Base-by-base conservation (phyloP, 805 yeast species). In the Cyberlindnera mycetangii region DNA sequence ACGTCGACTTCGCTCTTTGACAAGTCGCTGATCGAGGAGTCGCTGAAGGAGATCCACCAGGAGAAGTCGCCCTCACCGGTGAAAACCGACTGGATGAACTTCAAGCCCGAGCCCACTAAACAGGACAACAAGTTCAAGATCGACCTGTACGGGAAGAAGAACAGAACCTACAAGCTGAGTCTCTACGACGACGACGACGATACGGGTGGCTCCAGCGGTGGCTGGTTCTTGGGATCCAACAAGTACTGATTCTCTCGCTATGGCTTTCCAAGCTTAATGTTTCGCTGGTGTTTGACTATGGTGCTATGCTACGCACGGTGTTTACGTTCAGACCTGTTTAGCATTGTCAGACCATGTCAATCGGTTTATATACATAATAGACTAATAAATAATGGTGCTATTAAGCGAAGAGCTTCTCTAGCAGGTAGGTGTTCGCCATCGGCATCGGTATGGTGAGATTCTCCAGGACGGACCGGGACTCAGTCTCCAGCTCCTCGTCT, bases 141-240 rank as follows among this genome's bases (percentile, higher is more conserved):
- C 40, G 60, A 59, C 20, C 41, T 59, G 17, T 59, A 58, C 38
- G 61, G 56, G 6, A 53, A 54, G 39, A 56, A 54, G 45, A 58
- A 59, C 35, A 53, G 52, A 16, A 47, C 44, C 15, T 50, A 43
- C 38, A 58, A 55, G 21, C 25, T 56, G 37, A 52, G 45, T 27
- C 28, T 58, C 8, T 59, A 59, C 36, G 55, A 39, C 10, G 48
- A 46, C 39, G 48, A 44, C 16, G 50, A 49, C 12, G 54, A 50
- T 11, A 48, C 48, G 11, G 47, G 45, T 16, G 43, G 28, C 1
- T 15, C 31, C 17, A 35, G 39, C 4, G 27, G 37, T 8, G 52
- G 54, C n/a, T 55, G 61, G 61, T 51, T 55, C 38, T 41, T 56
- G 41, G 61, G 61, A 3, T 54, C 59, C 10, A 56, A 56, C 42